phyloP scores from a whole-genome alignment of 768 basidiomycete species.

The Tephrocybe sp. region DNA sequence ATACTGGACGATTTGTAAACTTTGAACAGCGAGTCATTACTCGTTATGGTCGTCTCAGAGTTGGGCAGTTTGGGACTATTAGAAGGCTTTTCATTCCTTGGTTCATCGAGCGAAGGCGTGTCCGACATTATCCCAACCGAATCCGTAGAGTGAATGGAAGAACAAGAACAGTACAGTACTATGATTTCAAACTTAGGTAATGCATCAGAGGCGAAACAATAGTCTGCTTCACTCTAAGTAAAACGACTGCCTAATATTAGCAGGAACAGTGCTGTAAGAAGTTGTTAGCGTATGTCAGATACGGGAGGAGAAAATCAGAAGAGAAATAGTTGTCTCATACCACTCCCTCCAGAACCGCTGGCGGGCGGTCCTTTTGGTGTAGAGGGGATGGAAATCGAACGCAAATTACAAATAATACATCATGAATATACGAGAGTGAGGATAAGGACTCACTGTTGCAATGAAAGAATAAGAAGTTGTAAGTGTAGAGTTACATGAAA shows the following conservation, averaged over 20 bases:
- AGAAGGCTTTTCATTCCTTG: slow-evolving; percentile 1
- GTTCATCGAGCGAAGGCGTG: slow-evolving; percentile 13
- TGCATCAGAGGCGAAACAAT: slow-evolving; percentile 17
- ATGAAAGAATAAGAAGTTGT: not conserved
- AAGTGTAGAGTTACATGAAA: too few species aligned
- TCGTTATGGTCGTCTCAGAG: not conserved
- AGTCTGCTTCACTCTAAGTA: slow-evolving; percentile 26
- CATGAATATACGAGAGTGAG: slow-evolving; percentile 22
- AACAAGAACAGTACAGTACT: too few species aligned
- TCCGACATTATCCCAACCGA: slow-evolving; percentile 12
- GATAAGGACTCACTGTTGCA: slow-evolving; percentile 25
- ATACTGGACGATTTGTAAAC: slow-evolving; percentile 45
- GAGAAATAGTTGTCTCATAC: slow-evolving; percentile 66
- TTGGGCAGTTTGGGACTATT: slow-evolving; percentile 1
- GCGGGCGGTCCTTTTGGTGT: slow-evolving; percentile 76
- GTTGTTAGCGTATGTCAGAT: slow-evolving; percentile 19
- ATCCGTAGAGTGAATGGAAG: not conserved
- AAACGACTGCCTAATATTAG: slow-evolving; percentile 3
- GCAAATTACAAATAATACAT: slow-evolving; percentile 85
- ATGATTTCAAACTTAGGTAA: slow-evolving; percentile 20
- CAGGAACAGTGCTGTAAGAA: slow-evolving; percentile 12
- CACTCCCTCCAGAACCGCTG: slow-evolving; percentile 68
- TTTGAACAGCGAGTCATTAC: slow-evolving; percentile 34
- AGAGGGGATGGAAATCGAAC: slow-evolving; percentile 67
- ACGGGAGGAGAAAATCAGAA: slow-evolving; percentile 40